These are phyloP conservation scores for Calycina herbarum DNA, from an alignment of 2,329 filamentous ascomycete species.

Conservation along the genomic window DNA sequence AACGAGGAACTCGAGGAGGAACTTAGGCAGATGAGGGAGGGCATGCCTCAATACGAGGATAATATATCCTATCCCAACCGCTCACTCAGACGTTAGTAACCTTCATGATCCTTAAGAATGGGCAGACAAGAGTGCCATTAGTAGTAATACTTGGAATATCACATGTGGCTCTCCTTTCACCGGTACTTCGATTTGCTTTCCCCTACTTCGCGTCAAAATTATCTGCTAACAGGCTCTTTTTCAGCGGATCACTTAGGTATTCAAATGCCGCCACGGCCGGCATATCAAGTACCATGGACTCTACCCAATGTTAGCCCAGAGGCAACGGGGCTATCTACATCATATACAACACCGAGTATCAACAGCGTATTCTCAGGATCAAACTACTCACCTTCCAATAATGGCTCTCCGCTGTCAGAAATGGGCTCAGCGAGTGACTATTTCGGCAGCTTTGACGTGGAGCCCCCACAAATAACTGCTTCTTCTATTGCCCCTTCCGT, in stretches of 20 bases:
- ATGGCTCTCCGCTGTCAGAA: constrained; percentile 11
- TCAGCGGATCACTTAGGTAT: constrained; percentile 10
- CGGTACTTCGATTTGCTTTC: constrained; percentile 1
- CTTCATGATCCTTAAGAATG: neutral
- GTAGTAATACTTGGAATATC: neutral
- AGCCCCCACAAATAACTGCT: neutral
- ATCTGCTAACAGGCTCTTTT: neutral
- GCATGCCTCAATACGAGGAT: constrained; percentile 20
- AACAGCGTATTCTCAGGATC: constrained; percentile 14
- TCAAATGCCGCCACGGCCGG: constrained; percentile 5
- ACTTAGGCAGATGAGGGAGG: constrained; percentile 38
- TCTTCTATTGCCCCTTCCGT: neutral
- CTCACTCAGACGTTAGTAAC: constrained; percentile 12
- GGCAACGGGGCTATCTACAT: constrained; percentile 8
- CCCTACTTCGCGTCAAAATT: neutral
- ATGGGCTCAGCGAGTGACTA: constrained; percentile 13
- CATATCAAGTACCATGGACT: constrained; percentile 3
- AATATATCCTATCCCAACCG: constrained; percentile 14
- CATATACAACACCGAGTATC: constrained; percentile 8
- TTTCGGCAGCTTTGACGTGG: constrained; percentile 7
- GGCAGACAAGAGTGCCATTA: constrained; percentile 1
- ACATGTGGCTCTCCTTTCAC: neutral
- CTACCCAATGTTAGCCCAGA: constrained; percentile 13
- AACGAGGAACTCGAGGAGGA: constrained; percentile 57
- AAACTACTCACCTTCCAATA: constrained; percentile 10